Conservation (phyloP, 495 filamentous ascomycete genomes). For the Chaetomium fimeti region DNA sequence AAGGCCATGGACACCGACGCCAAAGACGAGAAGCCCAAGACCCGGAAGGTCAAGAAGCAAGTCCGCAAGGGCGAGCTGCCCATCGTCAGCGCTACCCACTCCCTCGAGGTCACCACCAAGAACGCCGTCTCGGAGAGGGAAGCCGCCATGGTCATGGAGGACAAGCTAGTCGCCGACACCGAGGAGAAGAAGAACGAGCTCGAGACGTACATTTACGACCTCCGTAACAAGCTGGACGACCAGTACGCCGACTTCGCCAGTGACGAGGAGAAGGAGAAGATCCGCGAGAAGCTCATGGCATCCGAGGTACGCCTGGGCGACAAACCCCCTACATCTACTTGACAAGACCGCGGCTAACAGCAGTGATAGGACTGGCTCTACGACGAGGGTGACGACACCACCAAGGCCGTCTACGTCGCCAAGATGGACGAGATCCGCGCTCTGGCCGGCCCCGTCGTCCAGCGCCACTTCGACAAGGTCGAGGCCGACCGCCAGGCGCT, state of each 20-base stretch:
- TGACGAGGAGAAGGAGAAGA: conserved; percentile 88
- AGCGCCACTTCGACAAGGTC: conserved; percentile 91
- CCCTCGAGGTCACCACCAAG: conserved; percentile 68
- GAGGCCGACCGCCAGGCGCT: conserved; percentile 82
- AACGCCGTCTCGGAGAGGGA: conserved; percentile 72
- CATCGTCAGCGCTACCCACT: conserved; percentile 75
- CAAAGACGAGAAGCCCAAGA: conserved; percentile 83
- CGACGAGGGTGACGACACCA: conserved; percentile 93
- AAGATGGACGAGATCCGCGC: conserved; percentile 96
- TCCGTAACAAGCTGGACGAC: conserved; percentile 90
- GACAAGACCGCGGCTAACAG: conserved; percentile 5
- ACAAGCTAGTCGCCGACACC: conserved; percentile 97
- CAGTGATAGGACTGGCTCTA: conserved; percentile 88
- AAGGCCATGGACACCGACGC: conserved; percentile 91
- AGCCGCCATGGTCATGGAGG: conserved; percentile 88
- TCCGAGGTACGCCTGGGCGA: conserved; percentile 68
- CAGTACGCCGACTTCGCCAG: conserved; percentile 82
- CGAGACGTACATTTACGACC: conserved; percentile 93
- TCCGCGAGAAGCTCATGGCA: conserved; percentile 73
- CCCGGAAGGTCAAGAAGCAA: conserved; percentile 98
- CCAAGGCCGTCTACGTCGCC: conserved; percentile 85
- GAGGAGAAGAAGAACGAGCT: conserved; percentile 99
- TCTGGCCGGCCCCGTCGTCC: conserved; percentile 84
- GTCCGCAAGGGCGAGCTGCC: conserved; percentile 96
- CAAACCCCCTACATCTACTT: background rate